Conservation (phyloP, 2,329 filamentous ascomycete species). For the Alternaria angustiovoidea region DNA sequence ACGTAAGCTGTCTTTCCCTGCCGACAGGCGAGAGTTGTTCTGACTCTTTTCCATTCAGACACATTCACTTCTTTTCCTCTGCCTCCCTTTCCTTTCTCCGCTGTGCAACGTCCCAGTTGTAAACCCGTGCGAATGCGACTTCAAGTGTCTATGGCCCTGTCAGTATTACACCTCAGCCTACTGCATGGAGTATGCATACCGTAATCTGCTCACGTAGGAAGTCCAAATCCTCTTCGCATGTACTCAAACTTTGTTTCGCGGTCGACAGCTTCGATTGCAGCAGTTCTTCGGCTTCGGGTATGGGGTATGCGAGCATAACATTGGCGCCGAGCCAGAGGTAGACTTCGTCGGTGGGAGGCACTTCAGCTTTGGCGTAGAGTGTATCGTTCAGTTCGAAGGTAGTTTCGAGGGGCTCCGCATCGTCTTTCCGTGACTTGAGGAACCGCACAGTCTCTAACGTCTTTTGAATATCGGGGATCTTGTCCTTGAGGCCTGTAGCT, state of each 20-base stretch:
- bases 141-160: constrained; percentile 79
- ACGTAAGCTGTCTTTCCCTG: background rate
- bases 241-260: constrained; percentile 80
- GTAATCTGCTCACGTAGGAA: constrained; percentile 97
- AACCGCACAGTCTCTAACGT: constrained; percentile 92
- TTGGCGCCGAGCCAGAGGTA: constrained; percentile 99
- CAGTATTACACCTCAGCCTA: constrained; percentile 10
- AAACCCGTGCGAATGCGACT: constrained; percentile 94
- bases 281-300: constrained; percentile 83
- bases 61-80: constrained; percentile 49
- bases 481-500: constrained; percentile 83
- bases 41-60: constrained; percentile 28
- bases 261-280: constrained; percentile 78
- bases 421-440: constrained; percentile 76
- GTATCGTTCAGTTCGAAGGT: constrained; percentile 98
- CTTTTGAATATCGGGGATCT: constrained; percentile 97
- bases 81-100: constrained; percentile 86
- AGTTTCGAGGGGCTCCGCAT: constrained; percentile 78
- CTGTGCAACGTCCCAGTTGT: constrained; percentile 98
- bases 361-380: constrained; percentile 84
- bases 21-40: background rate
- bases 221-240: constrained; percentile 95
- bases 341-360: constrained; percentile 86
- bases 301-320: constrained; percentile 95
- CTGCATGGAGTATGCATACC: constrained; percentile 55